phyloP scores from a whole-genome alignment of 495 filamentous ascomycete genomes.

The Pyronema domesticum region DNA sequence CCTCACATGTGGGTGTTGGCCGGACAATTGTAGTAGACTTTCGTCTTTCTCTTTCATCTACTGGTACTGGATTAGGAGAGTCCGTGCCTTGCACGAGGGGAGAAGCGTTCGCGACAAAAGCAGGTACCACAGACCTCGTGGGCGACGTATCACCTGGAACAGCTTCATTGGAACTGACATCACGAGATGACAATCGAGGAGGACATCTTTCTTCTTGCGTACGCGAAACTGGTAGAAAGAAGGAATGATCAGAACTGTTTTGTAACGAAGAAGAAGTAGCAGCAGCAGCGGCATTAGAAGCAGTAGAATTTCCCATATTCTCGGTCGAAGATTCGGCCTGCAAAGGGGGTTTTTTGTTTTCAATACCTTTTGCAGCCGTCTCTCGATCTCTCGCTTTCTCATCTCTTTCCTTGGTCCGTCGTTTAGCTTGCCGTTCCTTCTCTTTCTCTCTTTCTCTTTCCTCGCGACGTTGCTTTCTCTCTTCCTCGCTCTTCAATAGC shows the following conservation, averaged over 20 bases:
- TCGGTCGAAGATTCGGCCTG: not conserved
- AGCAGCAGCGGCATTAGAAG: conserved; percentile 11
- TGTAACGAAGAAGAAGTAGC: not conserved
- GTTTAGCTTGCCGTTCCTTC: conserved; percentile 22
- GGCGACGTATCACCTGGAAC: conserved; percentile 19
- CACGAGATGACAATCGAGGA: conserved; percentile 18
- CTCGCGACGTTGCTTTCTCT: conserved; percentile 25
- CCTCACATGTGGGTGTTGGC: not conserved
- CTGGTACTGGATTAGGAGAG: not conserved
- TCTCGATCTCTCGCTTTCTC: conserved; percentile 12
- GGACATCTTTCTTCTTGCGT: conserved; percentile 23
- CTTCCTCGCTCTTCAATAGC: conserved; percentile 29
- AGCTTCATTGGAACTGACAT: conserved; percentile 20
- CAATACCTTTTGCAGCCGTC: conserved; percentile 13
- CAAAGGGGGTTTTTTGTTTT: conserved; percentile 9
- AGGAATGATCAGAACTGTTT: conserved; percentile 18
- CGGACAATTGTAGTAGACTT: not conserved
- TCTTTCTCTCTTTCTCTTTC: conserved; percentile 29
- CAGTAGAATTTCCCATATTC: conserved; percentile 3
- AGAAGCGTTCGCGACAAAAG: not conserved
- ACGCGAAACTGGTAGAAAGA: conserved; percentile 17
- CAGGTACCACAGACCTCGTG: conserved; percentile 10
- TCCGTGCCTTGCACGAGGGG: not conserved
- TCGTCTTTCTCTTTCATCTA: conserved; percentile 4
- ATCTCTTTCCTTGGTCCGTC: conserved; percentile 24